phyloP scores from a whole-genome alignment of 108 stramenopile genomes.

The Pseudonitzschia delicatissima region DNA sequence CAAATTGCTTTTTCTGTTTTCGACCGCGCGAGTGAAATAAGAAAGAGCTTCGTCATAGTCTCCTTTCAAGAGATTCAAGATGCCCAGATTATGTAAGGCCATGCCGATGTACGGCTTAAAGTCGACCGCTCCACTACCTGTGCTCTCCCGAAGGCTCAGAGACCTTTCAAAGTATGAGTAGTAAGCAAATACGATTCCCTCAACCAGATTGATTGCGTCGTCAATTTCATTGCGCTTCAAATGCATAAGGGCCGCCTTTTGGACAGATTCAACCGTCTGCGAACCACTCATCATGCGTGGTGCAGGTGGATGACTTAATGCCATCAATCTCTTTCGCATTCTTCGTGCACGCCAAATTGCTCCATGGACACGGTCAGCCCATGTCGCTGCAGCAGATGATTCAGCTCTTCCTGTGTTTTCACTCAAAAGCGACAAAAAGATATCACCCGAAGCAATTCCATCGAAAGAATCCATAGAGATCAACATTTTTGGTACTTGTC shows the following conservation, averaged over 20 bases:
- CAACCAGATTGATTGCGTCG: slow-evolving; percentile 35
- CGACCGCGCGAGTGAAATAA: slow-evolving; percentile 33
- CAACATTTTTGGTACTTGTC: slow-evolving; percentile 24
- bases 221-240: slow-evolving; percentile 46
- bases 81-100: slow-evolving; percentile 39
- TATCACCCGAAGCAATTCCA: slow-evolving; percentile 53
- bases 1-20: slow-evolving; percentile 25
- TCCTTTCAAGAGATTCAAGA: slow-evolving; percentile 38
- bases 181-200: slow-evolving; percentile 45
- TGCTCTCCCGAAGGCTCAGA: slow-evolving; percentile 14
- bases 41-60: slow-evolving; percentile 39
- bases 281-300: not conserved
- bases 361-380: slow-evolving; percentile 33
- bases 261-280: slow-evolving; percentile 18
- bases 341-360: slow-evolving; percentile 39
- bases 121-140: slow-evolving; percentile 1
- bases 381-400: slow-evolving; percentile 25
- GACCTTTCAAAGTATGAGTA: slow-evolving; percentile 35
- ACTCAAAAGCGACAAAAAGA: slow-evolving; percentile 41
- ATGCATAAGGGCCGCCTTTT: slow-evolving; percentile 32
- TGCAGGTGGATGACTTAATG: slow-evolving; percentile 4
- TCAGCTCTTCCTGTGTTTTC: slow-evolving; percentile 25
- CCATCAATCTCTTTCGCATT: slow-evolving; percentile 26
- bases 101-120: slow-evolving; percentile 39
- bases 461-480: slow-evolving; percentile 35